A percentile compares a stretch with the other conserved stretches of the same genome.
Conservation (phyloP, 2,329 filamentous ascomycete species). For the Alternaria arbusti region DNA sequence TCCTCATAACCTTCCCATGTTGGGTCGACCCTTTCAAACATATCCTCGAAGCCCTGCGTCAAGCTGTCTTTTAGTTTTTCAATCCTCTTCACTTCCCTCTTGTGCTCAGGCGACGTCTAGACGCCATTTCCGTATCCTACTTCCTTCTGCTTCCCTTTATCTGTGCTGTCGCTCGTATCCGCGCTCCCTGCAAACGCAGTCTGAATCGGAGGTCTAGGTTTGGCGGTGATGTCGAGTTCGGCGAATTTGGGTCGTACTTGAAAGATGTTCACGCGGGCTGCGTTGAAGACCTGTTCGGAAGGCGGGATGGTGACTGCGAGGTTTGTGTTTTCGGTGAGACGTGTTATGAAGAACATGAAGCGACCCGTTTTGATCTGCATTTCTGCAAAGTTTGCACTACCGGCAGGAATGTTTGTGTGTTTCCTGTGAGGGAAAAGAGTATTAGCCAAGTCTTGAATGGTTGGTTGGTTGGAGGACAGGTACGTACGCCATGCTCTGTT, state of each 20-base stretch:
- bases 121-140: slow-evolving; percentile 4
- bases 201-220: slow-evolving; percentile 45
- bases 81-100: not conserved
- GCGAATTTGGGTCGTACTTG: slow-evolving; percentile 83
- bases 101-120: not conserved
- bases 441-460: not conserved
- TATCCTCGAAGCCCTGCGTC: not conserved
- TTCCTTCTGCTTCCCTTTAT: slow-evolving; percentile 31
- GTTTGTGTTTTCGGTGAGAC: slow-evolving; percentile 97
- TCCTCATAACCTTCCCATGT: not conserved
- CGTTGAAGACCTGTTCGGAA: slow-evolving; percentile 89
- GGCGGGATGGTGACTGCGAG: slow-evolving; percentile 90
- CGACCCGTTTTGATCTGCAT: slow-evolving; percentile 80
- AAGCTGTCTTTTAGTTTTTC: not conserved
- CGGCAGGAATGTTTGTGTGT: slow-evolving; percentile 80
- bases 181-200: slow-evolving; percentile 45
- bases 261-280: slow-evolving; percentile 87
- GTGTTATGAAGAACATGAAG: slow-evolving; percentile 93
- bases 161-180: slow-evolving; percentile 29
- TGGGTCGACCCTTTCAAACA: not conserved
- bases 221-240: slow-evolving; percentile 60
- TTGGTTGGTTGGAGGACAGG: slow-evolving; percentile 27
- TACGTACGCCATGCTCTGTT: slow-evolving; percentile 71
- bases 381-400: slow-evolving; percentile 79
- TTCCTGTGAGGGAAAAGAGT: slow-evolving; percentile 58